Base-by-base conservation (phyloP, 2,329 filamentous ascomycete species). In the Cytospora paraplurivora region DNA sequence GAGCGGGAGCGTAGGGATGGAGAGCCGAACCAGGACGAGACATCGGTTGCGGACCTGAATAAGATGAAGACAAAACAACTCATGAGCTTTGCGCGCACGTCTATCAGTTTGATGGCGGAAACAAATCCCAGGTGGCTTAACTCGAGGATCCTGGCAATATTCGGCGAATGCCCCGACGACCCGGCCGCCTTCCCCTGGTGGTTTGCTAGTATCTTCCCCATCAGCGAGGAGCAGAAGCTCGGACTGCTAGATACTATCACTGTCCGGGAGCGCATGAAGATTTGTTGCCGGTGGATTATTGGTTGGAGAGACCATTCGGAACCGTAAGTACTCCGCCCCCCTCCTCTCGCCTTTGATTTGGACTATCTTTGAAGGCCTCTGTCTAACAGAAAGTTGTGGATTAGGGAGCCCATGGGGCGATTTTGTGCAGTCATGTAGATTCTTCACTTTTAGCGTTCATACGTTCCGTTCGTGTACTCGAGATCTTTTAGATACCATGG, bases 101-200 rank as follows among this genome's bases (percentile, higher is more conserved):
- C 94, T 69, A 85, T 96, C 44, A 76, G 78, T 19, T 84, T 83
- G 55, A 93, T 92, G 85, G 84, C 86, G 60, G 81, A 81, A 6
- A 80, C 86, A 59, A 90, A 88, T 63, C 89, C 88, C 0, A 83
- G 85, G 0, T 96, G 92, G 92, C 79, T 96, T 34, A 85, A 90
- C 62, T 82, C 87, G 49, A 85, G 88, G 10, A 88, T 93, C 38
- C 78, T 93, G 35, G 78, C 85, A 37, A 87, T 90, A 7, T 95
- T 94, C 68, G 93, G 93, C 13, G 85, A 90, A 63, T 89, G 88
- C 21, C 93, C 92, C 0, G 80, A 85, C 17, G 91, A 96, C 70
- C 88, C 92, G 0, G 88, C 88, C 3, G 74, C 86, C 1, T 95
- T 97, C 68, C 91, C 93, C 0, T 97, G 93, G 83, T 97, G 93